A percentile compares a stretch with the other conserved stretches of the same genome.
Conservation (phyloP, 768 basidiomycete genomes). For the Mycena haematopus region DNA sequence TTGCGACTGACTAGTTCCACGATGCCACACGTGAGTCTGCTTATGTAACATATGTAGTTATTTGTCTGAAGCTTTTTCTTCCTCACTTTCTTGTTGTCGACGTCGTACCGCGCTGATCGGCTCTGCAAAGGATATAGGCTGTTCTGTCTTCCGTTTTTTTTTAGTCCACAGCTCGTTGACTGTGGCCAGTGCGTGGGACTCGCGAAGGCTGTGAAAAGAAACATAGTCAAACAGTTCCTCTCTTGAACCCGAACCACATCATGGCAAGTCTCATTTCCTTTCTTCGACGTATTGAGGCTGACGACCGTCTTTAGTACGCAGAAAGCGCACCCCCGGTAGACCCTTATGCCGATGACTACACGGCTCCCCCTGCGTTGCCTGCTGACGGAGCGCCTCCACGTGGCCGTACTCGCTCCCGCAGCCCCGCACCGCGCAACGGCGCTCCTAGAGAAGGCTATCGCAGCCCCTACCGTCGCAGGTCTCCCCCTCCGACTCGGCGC, state of each 20-base stretch:
- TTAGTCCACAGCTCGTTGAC: neutral
- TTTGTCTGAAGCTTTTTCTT: conserved; percentile 11
- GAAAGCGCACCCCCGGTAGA: conserved; percentile 67
- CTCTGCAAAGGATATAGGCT: too few species aligned
- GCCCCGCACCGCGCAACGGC: conserved; percentile 58
- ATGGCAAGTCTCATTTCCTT: conserved; percentile 61
- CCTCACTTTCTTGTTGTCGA: neutral
- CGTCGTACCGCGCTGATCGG: neutral
- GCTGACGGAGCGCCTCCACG: conserved; percentile 61
- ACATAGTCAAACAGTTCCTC: conserved; percentile 52
- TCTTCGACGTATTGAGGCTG: conserved; percentile 1
- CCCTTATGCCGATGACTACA: conserved; percentile 83
- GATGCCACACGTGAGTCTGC: too few species aligned
- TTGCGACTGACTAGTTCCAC: too few species aligned
- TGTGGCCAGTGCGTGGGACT: conserved; percentile 36
- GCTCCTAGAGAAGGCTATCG: conserved; percentile 57
- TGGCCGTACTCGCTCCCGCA: conserved; percentile 79
- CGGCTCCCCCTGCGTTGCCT: conserved; percentile 58
- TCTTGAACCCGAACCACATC: conserved; percentile 66
- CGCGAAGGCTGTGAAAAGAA: conserved; percentile 34
- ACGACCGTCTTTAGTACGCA: conserved; percentile 59
- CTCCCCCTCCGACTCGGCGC: conserved; percentile 65
- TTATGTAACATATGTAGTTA: too few species aligned
- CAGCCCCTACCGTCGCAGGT: conserved; percentile 61
- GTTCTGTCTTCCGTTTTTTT: neutral